Base-by-base conservation (phyloP, 2,329 filamentous ascomycete genomes). In the Ophiostoma tasmaniense region DNA sequence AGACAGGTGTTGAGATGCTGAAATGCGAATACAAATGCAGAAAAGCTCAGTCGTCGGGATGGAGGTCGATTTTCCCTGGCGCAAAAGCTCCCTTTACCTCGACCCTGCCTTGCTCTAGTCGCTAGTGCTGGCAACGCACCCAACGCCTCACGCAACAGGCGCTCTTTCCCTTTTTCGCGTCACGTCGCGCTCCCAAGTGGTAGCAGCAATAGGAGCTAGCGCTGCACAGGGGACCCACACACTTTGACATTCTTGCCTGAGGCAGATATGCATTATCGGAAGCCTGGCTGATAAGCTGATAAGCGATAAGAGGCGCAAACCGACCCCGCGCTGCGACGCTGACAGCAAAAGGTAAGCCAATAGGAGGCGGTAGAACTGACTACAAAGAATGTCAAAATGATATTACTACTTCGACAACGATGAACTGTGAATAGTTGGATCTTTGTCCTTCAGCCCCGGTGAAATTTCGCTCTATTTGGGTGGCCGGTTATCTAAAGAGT, bases 121-220 rank as follows among this genome's bases (percentile, higher is more conserved):
- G 22, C 50, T 55, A 55, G 50, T 62, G 30, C 25, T 62, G 37
- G 8, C 17, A 35, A 20, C 22, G 25, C 28, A 30, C 59, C 42
- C 42, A 45, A n/a, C 42, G 10, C 17, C 7, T 20, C 45, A 50
- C 33, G 45, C 45, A 52, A 6, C 45, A 52, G 45, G 45, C 20
- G n/a, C 45, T n/a, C 59, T 64, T 64, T 64, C 30, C 61, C 64
- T 67, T 70, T 71, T 71, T 72, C 73, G 73, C 73, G 73, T 73
- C 73, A 73, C 73, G 70, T 72, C 70, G 69, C 73, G 73, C 70
- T 70, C 37, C 37, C 72, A 52, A 11, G 50, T 55, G 50, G n/a
- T 55, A 22, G 28, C 33, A 64, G 61, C 28, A 39, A 39, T 64
- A 64, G 33, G 62, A 64, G n/a, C 39, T 25, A 37, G 30, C 20